Evolutionary conservation across 2,329 filamentous ascomycete genomes (phyloP).

Genomic region (Cladosporium halotolerans): DNA sequence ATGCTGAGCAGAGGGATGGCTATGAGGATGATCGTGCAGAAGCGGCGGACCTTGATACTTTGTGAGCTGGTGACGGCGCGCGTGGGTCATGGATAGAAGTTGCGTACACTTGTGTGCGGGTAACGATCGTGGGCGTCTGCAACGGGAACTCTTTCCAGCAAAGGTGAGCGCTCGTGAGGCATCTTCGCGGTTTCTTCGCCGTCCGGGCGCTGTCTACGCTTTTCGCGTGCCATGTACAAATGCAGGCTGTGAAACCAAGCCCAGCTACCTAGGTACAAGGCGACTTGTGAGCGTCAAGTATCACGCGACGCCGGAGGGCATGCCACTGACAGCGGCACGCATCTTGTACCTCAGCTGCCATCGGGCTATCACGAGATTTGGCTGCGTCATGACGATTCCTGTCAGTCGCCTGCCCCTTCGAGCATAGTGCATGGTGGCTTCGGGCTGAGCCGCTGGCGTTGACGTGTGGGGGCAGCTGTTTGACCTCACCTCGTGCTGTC

Average conservation of each 20-base stretch:
- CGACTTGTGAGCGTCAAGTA: too few relatives aligned
- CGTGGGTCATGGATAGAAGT: not conserved
- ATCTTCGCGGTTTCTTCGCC: slow-evolving; percentile 25
- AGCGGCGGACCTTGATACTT: slow-evolving; percentile 49
- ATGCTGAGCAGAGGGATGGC: slow-evolving; percentile 34
- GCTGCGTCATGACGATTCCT: slow-evolving; percentile 11
- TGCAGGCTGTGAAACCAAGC: too few relatives aligned
- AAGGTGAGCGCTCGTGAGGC: slow-evolving; percentile 56
- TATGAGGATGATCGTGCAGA: slow-evolving; percentile 55
- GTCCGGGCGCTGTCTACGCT: slow-evolving; percentile 1
- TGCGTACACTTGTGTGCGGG: slow-evolving; percentile 30
- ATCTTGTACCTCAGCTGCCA: not conserved
- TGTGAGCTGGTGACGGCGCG: not conserved
- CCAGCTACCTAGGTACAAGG: too few relatives aligned
- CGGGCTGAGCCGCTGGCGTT: too few relatives aligned
- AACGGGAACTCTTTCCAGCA: slow-evolving; percentile 58
- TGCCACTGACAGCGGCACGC: not conserved
- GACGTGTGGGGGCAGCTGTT: not conserved
- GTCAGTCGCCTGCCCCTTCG: slow-evolving; percentile 6
- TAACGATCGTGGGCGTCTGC: slow-evolving; percentile 50
- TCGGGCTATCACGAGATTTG: slow-evolving; percentile 8
- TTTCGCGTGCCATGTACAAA: slow-evolving; percentile 7
- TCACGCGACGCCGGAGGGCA: too few relatives aligned
- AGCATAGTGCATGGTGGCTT: not conserved
- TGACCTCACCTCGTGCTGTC: slow-evolving; percentile 5